A percentile compares a stretch with the other conserved stretches of the same genome.
These are phyloP conservation scores for Flaveria trinervia DNA, from an alignment of 129 eudicot species.

Conservation along the genomic window DNA sequence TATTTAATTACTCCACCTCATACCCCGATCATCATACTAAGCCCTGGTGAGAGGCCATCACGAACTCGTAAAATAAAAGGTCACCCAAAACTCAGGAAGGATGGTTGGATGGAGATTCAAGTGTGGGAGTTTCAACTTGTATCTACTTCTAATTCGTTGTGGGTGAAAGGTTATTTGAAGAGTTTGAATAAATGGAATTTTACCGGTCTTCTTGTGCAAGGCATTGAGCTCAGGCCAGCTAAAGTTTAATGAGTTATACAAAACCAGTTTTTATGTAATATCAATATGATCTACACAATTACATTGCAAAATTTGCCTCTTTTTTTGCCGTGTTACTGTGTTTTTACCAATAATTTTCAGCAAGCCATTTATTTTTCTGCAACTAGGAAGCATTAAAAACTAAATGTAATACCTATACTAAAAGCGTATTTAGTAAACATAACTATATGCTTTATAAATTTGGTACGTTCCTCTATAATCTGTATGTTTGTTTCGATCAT, in stretches of 20 bases:
- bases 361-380: too few species aligned
- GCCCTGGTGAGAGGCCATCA: neutral
- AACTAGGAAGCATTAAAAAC: too few species aligned
- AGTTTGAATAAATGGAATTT: slow-evolving; percentile 12
- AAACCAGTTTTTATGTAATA: neutral
- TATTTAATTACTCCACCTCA: slow-evolving; percentile 15
- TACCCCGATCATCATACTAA: neutral
- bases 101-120: slow-evolving; percentile 34
- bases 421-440: too few species aligned
- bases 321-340: too few species aligned
- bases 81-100: slow-evolving; percentile 32
- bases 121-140: neutral
- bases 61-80: slow-evolving; percentile 26
- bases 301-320: too few species aligned
- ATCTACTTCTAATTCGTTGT: neutral
- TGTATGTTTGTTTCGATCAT: too few species aligned
- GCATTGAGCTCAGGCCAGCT: slow-evolving; percentile 23
- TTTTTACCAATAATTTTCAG: too few species aligned
- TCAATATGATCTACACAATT: neutral
- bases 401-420: too few species aligned
- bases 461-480: too few species aligned
- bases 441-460: too few species aligned
- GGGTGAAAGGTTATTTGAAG: neutral
- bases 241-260: slow-evolving; percentile 3
- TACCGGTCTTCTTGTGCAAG: slow-evolving; percentile 22